Evolutionary conservation across 441 rosid species (phyloP).

Genomic region (Syzygium syzygioides): DNA sequence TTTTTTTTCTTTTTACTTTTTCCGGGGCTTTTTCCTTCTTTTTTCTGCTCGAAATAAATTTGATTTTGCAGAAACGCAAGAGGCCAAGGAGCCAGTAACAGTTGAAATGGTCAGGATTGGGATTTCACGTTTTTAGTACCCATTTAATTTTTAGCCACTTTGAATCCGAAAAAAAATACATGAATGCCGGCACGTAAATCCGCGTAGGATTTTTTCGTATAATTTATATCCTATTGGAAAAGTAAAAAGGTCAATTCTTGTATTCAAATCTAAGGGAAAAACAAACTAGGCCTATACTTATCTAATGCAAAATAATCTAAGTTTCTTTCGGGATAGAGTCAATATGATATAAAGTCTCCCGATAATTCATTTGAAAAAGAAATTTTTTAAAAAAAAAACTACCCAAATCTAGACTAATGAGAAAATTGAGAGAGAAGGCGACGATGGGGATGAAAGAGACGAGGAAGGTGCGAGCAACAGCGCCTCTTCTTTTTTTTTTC

Average conservation of each 20-base stretch:
- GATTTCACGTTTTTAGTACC: too few species aligned
- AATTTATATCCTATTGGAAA: too few species aligned
- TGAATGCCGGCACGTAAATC: not conserved
- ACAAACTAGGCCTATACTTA: not conserved
- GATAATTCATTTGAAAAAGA: not conserved
- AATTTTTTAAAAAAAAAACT: not conserved
- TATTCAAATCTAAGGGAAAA: not conserved
- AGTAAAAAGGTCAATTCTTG: not conserved
- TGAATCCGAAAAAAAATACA: not conserved
- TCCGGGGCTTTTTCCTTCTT: not conserved
- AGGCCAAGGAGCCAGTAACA: too few species aligned
- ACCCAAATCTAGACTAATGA: not conserved
- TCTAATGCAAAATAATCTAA: not conserved
- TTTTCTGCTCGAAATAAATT: not conserved
- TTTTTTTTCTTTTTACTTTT: not conserved
- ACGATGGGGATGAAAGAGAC: not conserved
- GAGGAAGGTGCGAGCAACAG: not conserved
- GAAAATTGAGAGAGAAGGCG: not conserved
- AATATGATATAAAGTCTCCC: not conserved
- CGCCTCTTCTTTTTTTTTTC: not conserved
- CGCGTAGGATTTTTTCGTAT: not conserved
- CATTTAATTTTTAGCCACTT: too few species aligned
- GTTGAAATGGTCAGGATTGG: too few species aligned
- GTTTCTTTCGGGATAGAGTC: not conserved
- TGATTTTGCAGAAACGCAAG: not conserved